Base-by-base conservation (phyloP, 2,329 filamentous ascomycete species). In the Fusarium compactum region DNA sequence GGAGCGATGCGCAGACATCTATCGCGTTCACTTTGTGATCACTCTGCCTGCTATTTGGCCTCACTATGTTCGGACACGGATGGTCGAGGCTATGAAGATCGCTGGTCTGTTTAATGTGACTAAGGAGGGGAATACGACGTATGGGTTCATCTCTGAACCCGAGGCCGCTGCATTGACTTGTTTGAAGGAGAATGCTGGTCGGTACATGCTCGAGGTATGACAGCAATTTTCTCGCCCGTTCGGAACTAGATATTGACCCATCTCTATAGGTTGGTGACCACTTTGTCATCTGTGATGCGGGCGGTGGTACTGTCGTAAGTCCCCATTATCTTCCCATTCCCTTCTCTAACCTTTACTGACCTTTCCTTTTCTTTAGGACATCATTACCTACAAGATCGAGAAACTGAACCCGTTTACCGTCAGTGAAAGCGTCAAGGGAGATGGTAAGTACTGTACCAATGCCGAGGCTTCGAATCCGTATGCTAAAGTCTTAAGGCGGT, bases 11-110 rank as follows among this genome's bases (percentile, higher is more conserved):
- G 29, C 80, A 0, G 63, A 74, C 0, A 62, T 61, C 2, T 77
- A 75, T 8, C 70, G 62, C 0, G 76, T 84, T 14, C 75, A 81
- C 15, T 69, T 85, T 5, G 76, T 84, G 3, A 66, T 83, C 2
- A 85, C 83, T 0, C 40, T 85, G 0, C 83, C 84, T 0, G 83
- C 83, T 0, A 84, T 85, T 11, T 85, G 84, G 83, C 80, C 81
- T 0, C 70, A 77, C 0, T 82, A 82, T 56, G 80, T 80, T 2
- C 77, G 78, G 2, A 24, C 60, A 1, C 62, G 76, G 0, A 85
- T 85, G 83, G 65, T 73, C 1, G 48, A 77, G 1, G 83, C 82
- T 0, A 76, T 78, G 0, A 38, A 65, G 0, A 20, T 51, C 0
- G 80, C 83, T 0, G 83, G 83, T 0, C 79, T 86, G 5, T 67